Evolutionary conservation across 2,329 filamentous ascomycete genomes (phyloP).

Genomic region (Fusarium ramigenum): DNA sequence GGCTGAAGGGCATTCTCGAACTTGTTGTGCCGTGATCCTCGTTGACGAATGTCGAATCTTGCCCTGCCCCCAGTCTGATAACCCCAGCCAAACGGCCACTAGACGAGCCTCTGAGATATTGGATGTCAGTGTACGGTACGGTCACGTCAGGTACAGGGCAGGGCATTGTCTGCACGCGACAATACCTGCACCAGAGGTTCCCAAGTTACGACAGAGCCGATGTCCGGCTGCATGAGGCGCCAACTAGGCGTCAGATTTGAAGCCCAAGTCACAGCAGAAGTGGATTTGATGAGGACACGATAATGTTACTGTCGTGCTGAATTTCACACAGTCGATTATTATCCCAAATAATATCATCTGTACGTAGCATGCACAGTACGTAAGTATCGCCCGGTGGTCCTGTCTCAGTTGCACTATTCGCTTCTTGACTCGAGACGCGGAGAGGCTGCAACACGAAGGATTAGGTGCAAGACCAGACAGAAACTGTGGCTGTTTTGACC

Average conservation of each 20-base stretch:
- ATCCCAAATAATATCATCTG: background rate
- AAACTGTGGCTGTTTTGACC: conserved; percentile 31
- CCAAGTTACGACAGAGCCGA: conserved; percentile 30
- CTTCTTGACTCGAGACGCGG: conserved; percentile 17
- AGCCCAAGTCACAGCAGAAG: conserved; percentile 22
- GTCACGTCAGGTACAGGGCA: conserved; percentile 30
- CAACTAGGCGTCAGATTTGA: conserved; percentile 20
- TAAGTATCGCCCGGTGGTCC: background rate
- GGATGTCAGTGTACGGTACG: conserved; percentile 33
- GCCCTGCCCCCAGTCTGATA: conserved; percentile 20
- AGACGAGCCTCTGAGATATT: conserved; percentile 29
- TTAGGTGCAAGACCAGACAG: background rate
- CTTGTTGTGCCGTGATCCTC: conserved; percentile 28
- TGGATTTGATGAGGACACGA: conserved; percentile 11
- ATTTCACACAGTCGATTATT: background rate
- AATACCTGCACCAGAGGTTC: conserved; percentile 37
- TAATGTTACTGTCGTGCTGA: conserved; percentile 14
- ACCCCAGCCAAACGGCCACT: conserved; percentile 42
- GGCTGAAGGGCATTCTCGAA: conserved; percentile 16
- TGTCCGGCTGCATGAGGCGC: conserved; percentile 35
- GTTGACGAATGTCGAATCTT: conserved; percentile 27
- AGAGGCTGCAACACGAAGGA: conserved; percentile 22
- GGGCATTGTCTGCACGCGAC: conserved; percentile 23
- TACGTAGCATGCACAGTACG: background rate
- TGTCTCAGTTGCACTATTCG: background rate